Percentiles rank a stretch among this genome's conserved stretches.
Evolutionary conservation across 2,329 filamentous ascomycete species (phyloP).

Genomic region (Neocucurbitaria cava): DNA sequence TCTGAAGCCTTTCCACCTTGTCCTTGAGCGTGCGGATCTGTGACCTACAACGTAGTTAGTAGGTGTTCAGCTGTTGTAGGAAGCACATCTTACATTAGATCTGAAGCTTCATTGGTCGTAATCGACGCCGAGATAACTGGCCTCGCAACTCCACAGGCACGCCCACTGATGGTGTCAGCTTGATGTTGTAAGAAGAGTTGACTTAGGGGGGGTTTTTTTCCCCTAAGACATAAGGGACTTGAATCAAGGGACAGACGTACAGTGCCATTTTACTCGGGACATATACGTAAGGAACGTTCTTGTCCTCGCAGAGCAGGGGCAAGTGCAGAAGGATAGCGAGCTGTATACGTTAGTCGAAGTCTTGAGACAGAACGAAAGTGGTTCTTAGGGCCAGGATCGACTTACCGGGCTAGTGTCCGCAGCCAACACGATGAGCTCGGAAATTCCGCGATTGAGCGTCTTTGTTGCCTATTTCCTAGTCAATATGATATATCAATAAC

Average conservation of each 20-base stretch:
- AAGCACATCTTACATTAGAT: slow-evolving; percentile 46
- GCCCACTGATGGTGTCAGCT: slow-evolving; percentile 10
- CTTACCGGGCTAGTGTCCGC: slow-evolving; percentile 77
- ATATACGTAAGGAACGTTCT: slow-evolving; percentile 68
- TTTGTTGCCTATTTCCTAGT: not conserved
- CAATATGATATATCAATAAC: not conserved
- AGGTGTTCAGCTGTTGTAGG: not conserved
- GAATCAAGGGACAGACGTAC: not conserved
- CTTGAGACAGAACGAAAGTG: too few relatives aligned
- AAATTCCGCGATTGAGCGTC: slow-evolving; percentile 80
- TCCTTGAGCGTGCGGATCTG: slow-evolving; percentile 86
- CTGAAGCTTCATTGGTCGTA: slow-evolving; percentile 69
- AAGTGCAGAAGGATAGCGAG: slow-evolving; percentile 73
- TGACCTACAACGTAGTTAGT: slow-evolving; percentile 4
- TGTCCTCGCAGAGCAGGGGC: slow-evolving; percentile 87
- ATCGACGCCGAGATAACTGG: slow-evolving; percentile 88
- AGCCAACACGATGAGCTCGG: slow-evolving; percentile 80
- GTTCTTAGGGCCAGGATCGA: too few relatives aligned
- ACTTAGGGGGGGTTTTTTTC: too few relatives aligned
- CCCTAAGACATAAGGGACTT: too few relatives aligned
- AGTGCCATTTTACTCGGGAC: slow-evolving; percentile 81
- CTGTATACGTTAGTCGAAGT: not conserved
- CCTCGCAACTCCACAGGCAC: slow-evolving; percentile 84
- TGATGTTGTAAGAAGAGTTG: not conserved
- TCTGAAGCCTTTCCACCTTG: slow-evolving; percentile 94